These are phyloP conservation scores for Serendipita sp. DNA, from an alignment of 768 basidiomycete genomes.

Conservation along the genomic window DNA sequence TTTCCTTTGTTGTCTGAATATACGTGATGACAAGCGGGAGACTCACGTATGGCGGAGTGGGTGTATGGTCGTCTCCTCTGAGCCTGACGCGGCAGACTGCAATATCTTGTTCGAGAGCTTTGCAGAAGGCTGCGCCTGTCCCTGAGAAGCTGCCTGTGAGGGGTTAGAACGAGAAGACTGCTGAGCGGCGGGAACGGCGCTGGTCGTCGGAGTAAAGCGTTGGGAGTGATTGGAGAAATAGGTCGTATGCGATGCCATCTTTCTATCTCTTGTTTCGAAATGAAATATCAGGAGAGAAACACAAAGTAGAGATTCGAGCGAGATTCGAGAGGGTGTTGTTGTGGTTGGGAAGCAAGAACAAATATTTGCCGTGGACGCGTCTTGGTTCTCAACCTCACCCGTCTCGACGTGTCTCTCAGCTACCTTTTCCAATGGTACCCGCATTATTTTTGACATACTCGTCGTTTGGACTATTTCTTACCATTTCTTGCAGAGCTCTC, in stretches of 20 bases:
- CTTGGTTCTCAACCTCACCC: too few species aligned
- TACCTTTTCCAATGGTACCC: too few species aligned
- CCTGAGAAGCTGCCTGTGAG: conserved; percentile 13
- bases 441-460: background rate
- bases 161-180: conserved; percentile 11
- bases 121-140: conserved; percentile 24
- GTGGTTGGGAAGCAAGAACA: too few species aligned
- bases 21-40: background rate
- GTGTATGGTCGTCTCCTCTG: background rate
- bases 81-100: conserved; percentile 19
- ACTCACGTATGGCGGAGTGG: conserved; percentile 10
- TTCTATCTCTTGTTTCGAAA: background rate
- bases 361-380: too few species aligned
- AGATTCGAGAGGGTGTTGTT: too few species aligned
- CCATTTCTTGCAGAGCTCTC: conserved; percentile 26
- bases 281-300: too few species aligned
- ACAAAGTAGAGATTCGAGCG: too few species aligned
- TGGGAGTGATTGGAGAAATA: conserved; percentile 77
- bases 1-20: background rate
- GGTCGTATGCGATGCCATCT: conserved; percentile 4
- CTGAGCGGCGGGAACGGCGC: conserved; percentile 10
- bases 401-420: too few species aligned
- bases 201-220: conserved; percentile 8
- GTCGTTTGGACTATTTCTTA: background rate
- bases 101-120: conserved; percentile 27